Evolutionary conservation across 2,329 filamentous ascomycete genomes (phyloP), one percentile per base, ranked within the genome.

Genomic region (Colletotrichum chrysophilum): DNA sequence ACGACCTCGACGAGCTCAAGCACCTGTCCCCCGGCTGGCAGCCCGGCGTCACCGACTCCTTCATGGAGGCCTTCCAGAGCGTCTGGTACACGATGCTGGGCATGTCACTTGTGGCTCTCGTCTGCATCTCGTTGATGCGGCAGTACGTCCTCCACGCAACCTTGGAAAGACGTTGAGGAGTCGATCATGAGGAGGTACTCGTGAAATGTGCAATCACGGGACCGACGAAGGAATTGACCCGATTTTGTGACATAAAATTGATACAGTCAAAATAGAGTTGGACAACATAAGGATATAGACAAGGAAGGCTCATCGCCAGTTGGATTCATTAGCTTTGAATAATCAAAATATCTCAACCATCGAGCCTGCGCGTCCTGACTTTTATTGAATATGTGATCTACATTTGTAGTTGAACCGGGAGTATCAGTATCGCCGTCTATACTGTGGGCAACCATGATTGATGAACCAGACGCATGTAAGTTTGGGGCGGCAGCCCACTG

Each of bases 61-160:
- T 96, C 82, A 94, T 96, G 88, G 91, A 92, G 76, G 94, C 94
- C 1, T 90, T 98, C 79, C 89, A 90, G 61, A 93, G 91, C 2
- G 95, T 98, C 0, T 98, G 96, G 89, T 81, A 93, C 74, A 92
- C 93, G 1, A 87, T 92, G 69, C 83, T 97, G 28, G 93, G 88
- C 0, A 83, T 98, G 74, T 89, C 89, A 0, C 80, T 93, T 0
- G 70, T 93, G 30, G 93, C 89, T 0, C 87, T 93, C 36, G 78
- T 95, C 38, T 87, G 88, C 52, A 90, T 93, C 67, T 86, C 93
- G 28, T 87, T 93, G 61, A 95, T 98, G 91, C 93, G 89, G 83
- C 93, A 98, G 85, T 94, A 98, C 83, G 93, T 90, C 65, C 85
- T 98, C 79, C 94, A 97, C 85, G 91, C 88, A 36, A 97, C 91